Conservation (phyloP, 73 alveolate species). For the Paramecium pentaurelia region DNA sequence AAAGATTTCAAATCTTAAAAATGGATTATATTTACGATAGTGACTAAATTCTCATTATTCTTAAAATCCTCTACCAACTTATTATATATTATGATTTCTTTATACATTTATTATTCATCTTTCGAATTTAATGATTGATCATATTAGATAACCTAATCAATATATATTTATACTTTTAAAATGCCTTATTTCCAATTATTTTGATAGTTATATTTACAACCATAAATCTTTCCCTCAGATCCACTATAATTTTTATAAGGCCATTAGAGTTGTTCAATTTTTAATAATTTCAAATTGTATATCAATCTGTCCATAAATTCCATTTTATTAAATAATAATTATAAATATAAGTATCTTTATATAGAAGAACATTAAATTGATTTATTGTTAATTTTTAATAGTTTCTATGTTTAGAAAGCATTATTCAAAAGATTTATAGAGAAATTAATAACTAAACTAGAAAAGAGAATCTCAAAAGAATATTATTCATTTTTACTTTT, state of each 20-base stretch:
- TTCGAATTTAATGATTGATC: neutral
- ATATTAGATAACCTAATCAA: neutral
- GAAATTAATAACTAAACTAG: too few species aligned
- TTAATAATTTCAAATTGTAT: too few species aligned
- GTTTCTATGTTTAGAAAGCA: too few species aligned
- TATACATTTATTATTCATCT: neutral
- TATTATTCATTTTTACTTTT: too few species aligned
- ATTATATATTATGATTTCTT: neutral
- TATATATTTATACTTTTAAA: neutral
- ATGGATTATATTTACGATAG: neutral
- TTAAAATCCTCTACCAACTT: neutral
- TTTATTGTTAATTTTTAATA: too few species aligned
- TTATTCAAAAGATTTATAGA: too few species aligned
- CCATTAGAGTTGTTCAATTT: neutral
- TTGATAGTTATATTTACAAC: neutral
- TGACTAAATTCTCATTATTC: neutral
- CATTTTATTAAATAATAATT: too few species aligned
- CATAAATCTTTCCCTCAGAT: neutral
- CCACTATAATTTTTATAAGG: neutral
- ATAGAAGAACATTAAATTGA: too few species aligned
- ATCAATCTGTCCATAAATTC: neutral
- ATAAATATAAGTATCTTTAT: neutral
- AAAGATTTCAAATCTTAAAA: neutral
- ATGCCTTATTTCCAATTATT: neutral
- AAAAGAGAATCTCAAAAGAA: too few species aligned